A percentile compares a stretch with the other conserved stretches of the same genome.
Conservation (phyloP, 2,329 filamentous ascomycete species). For the Cladophialophora exuberans region DNA sequence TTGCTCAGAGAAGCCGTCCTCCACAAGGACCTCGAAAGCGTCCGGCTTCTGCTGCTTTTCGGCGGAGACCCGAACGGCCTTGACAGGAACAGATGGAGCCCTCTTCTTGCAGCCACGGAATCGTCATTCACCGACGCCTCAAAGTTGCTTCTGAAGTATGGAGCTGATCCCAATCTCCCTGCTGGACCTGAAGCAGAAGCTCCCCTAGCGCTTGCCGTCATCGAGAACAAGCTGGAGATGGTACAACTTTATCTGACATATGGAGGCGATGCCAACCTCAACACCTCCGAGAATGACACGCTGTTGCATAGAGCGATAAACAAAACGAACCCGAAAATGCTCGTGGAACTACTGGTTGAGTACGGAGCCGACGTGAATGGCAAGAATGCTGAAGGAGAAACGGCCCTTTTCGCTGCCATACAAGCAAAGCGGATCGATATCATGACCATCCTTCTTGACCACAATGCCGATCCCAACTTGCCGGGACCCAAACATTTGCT, state of each 20-base stretch:
- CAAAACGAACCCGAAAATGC: constrained; percentile 57
- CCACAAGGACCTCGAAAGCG: constrained; percentile 56
- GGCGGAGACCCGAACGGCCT: constrained; percentile 60
- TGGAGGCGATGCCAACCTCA: constrained; percentile 60
- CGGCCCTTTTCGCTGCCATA: constrained; percentile 65
- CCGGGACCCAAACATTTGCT: constrained; percentile 71
- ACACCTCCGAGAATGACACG: constrained; percentile 62
- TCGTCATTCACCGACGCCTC: constrained; percentile 61
- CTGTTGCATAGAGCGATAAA: constrained; percentile 64
- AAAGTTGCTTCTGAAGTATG: constrained; percentile 65
- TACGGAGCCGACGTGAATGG: constrained; percentile 63
- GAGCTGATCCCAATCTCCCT: constrained; percentile 60
- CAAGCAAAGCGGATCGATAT: constrained; percentile 60
- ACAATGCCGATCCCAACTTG: constrained; percentile 68
- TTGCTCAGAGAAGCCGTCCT: constrained; percentile 58
- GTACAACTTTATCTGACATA: constrained; percentile 65
- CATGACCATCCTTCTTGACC: constrained; percentile 57
- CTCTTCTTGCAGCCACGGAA: constrained; percentile 57
- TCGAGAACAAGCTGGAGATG: constrained; percentile 59
- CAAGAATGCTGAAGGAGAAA: constrained; percentile 65
- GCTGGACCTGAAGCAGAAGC: constrained; percentile 57
- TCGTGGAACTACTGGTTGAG: constrained; percentile 63
- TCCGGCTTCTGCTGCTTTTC: constrained; percentile 61
- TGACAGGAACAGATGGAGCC: constrained; percentile 55
- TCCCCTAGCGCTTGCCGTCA: constrained; percentile 56